Evolutionary conservation across 139 green algal species (phyloP), one percentile per base, ranked within the genome.

Genomic region (Chlamydomonas sp.): DNA sequence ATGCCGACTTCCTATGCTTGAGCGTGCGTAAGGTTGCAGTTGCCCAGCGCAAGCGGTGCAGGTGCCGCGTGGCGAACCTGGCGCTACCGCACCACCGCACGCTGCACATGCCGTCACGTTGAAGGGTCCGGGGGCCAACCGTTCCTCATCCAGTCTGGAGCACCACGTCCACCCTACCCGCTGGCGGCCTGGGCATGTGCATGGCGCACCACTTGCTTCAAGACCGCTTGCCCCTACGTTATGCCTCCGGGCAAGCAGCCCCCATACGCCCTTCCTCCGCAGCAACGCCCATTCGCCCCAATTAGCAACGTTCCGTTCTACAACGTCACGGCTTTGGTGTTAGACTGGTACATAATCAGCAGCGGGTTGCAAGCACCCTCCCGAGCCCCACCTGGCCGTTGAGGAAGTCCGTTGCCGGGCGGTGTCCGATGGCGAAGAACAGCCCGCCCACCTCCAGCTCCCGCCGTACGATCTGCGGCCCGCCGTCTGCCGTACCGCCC

Each of bases 381-480:
- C n/a, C 5, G 57, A n/a, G 63, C 71, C 84, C 10, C 61, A 89
- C 85, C 85, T 83, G 84, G 5, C 94, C 94, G 58, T 92, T 81
- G 4, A 98, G 86, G 85, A 98, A 96, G 17, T 93, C 88, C n/a
- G 93, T 96, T 62, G 96, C 95, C 6, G 96, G 95, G 79, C 96
- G 93, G 86, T 98, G 96, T 31, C 96, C 96, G 78, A 98, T 98
- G n/a, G 96, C 96, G 83, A 98, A 98, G 93, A 98, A 98, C 10
- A 98, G 89, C 5, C 95, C 96, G 31, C 77, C 89, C 31, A 93
- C 80, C 31, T 93, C 87, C 69, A 96, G 3, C 73, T 59, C 73
- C 71, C 75, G 1, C 62, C 92, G 89, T 0, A 8, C 83, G 3
- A 91, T 59, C 20, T 85, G 86, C 62, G 84, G 88, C 0, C 20